Percentiles rank a stretch among this genome's conserved stretches.
Conservation (phyloP, 2,329 filamentous ascomycete species). For the Parascedosporium putredinis region DNA sequence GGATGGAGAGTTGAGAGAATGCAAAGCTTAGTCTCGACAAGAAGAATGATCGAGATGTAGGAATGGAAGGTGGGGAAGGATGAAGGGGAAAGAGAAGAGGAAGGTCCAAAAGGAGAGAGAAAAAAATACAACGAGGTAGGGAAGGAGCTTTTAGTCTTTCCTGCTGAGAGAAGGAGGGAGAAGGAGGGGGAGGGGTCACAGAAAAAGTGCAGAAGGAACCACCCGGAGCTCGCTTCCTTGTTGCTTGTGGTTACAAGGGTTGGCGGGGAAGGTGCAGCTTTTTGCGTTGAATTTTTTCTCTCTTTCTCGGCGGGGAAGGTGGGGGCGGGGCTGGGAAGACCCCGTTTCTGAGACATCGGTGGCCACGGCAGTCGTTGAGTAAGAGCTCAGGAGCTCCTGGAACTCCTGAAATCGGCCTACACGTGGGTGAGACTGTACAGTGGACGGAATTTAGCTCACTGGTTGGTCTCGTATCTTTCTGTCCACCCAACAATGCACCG, state of each 20-base stretch:
- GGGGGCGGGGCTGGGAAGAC: neutral
- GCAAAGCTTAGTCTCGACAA: slow-evolving; percentile 10
- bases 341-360: neutral
- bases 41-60: slow-evolving; percentile 11
- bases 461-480: too few relatives aligned
- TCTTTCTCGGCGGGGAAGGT: neutral
- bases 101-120: neutral
- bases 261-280: slow-evolving; percentile 1
- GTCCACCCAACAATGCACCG: too few relatives aligned
- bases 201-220: slow-evolving; percentile 14
- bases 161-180: neutral
- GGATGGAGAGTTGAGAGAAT: too few relatives aligned
- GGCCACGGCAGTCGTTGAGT: neutral
- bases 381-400: neutral
- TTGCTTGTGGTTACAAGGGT: slow-evolving; percentile 3
- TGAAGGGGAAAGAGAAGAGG: slow-evolving; percentile 5
- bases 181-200: slow-evolving; percentile 17
- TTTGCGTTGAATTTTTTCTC: neutral
- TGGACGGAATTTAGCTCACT: too few relatives aligned
- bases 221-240: slow-evolving; percentile 9
- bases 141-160: neutral
- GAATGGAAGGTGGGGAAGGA: slow-evolving; percentile 7
- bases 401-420: neutral
- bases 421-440: neutral
- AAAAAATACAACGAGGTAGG: neutral